These are phyloP conservation scores for Fusarium brachygibbosum DNA, from an alignment of 2,329 filamentous ascomycete genomes.

Conservation along the genomic window DNA sequence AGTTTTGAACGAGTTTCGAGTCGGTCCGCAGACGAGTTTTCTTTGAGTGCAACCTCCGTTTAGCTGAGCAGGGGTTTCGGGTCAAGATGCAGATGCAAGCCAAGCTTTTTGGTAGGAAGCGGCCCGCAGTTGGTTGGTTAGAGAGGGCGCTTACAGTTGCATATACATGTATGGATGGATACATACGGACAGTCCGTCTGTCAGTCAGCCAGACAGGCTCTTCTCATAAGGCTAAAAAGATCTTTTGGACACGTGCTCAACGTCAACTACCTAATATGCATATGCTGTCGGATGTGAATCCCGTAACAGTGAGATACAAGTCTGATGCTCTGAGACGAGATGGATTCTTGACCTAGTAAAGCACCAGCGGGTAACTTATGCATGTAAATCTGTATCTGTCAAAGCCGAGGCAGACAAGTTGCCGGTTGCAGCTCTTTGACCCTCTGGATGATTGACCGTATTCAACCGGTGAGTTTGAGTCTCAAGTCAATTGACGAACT, in stretches of 20 bases:
- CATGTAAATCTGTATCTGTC: conserved; percentile 17
- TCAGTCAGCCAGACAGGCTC: background rate
- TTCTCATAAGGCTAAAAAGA: conserved; percentile 2
- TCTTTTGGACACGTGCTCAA: conserved; percentile 42
- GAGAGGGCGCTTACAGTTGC: conserved; percentile 33
- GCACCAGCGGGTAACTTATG: background rate
- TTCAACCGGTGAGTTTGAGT: conserved; percentile 8
- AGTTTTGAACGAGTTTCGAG: conserved; percentile 19
- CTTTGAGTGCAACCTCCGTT: conserved; percentile 23
- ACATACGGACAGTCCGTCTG: background rate
- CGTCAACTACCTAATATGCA: conserved; percentile 18
- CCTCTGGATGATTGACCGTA: background rate
- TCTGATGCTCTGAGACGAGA: conserved; percentile 3
- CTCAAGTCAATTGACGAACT: background rate
- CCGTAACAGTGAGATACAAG: background rate
- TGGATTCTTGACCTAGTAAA: background rate
- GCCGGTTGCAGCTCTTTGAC: conserved; percentile 5
- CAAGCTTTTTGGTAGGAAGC: conserved; percentile 33
- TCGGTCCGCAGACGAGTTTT: conserved; percentile 25
- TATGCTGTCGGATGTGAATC: conserved; percentile 15
- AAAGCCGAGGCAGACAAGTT: conserved; percentile 12
- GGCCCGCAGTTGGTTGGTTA: conserved; percentile 30
- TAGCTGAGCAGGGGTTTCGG: conserved; percentile 10
- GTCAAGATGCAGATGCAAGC: conserved; percentile 19
- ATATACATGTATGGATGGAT: background rate